Conservation (phyloP, 2,329 filamentous ascomycete species). For the Nannizziopsis barbatae region DNA sequence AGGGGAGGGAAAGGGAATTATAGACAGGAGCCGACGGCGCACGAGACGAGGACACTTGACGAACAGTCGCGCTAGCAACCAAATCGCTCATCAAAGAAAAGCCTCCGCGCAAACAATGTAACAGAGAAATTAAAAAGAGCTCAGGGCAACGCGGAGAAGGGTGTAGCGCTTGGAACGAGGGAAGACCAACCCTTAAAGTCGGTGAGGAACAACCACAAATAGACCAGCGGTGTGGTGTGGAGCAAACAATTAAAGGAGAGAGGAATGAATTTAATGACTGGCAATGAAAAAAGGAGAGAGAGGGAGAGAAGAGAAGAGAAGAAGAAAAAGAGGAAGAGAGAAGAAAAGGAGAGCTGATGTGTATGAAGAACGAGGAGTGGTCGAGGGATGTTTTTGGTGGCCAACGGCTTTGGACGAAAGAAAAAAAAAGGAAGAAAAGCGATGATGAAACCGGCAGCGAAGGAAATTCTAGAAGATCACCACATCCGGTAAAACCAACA, state of each 20-base stretch:
- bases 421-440: slow-evolving; percentile 4
- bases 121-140: neutral
- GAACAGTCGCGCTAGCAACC: too few relatives aligned
- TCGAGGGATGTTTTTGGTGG: neutral
- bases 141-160: neutral
- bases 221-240: neutral
- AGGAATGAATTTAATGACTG: too few relatives aligned
- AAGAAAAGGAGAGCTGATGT: neutral
- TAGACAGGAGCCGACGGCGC: too few relatives aligned
- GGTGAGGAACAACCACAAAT: neutral
- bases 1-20: too few relatives aligned
- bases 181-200: neutral
- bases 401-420: neutral
- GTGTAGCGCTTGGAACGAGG: neutral
- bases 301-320: neutral
- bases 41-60: too few relatives aligned
- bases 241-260: neutral
- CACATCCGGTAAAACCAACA: slow-evolving; percentile 9
- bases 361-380: neutral
- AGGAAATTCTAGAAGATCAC: slow-evolving; percentile 11
- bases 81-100: too few relatives aligned
- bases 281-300: neutral
- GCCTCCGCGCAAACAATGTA: too few relatives aligned
- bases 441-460: slow-evolving; percentile 8
- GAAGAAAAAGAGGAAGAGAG: too few relatives aligned